Conservation (phyloP, 352 stramenopile species). For the Elongisporangium prolatum region DNA sequence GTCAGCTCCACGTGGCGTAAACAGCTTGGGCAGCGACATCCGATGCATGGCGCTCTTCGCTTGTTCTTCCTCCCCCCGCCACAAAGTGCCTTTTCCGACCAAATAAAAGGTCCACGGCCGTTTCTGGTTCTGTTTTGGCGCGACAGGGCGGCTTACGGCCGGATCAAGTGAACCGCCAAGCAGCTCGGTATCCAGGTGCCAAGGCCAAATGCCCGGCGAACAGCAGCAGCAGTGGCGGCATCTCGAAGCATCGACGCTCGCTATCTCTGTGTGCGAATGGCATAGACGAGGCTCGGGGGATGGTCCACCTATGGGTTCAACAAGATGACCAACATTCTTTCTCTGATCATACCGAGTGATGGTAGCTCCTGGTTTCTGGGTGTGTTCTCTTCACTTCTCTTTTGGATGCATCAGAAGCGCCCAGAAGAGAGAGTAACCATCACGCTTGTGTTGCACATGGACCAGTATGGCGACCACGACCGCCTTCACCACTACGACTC, state of each 20-base stretch:
- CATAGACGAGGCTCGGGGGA: not conserved
- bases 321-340: not conserved
- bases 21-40: constrained; percentile 17
- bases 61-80: not conserved
- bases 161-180: not conserved
- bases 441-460: not conserved
- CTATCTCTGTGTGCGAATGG: not conserved
- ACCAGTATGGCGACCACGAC: not conserved
- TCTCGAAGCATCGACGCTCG: not conserved
- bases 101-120: not conserved
- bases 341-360: too few species aligned
- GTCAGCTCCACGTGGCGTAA: not conserved
- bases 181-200: too few species aligned
- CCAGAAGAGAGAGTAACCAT: not conserved
- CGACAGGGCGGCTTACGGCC: not conserved
- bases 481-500: not conserved
- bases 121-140: constrained; percentile 4
- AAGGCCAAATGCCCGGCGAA: not conserved
- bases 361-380: not conserved
- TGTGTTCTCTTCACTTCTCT: not conserved
- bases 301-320: not conserved
- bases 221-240: not conserved
- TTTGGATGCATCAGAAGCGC: not conserved
- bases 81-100: not conserved
- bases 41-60: constrained; percentile 4